These are phyloP conservation scores for Xylaria flabelliformis DNA, from an alignment of 495 filamentous ascomycete species.

Conservation along the genomic window DNA sequence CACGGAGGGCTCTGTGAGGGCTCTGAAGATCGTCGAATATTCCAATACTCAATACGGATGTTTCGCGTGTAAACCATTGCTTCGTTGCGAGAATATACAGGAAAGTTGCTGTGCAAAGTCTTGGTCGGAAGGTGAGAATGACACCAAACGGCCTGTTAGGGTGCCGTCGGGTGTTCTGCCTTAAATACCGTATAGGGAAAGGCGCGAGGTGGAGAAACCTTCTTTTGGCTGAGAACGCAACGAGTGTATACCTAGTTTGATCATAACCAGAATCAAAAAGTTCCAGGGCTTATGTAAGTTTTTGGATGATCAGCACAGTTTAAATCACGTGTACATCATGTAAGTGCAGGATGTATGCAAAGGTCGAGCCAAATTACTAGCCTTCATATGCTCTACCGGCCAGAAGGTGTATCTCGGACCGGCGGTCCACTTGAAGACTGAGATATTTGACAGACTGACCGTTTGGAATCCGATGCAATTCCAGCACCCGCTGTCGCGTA, in stretches of 20 bases:
- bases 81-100: constrained; percentile 5
- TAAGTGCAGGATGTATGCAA: constrained; percentile 6
- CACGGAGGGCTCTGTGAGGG: constrained; percentile 2
- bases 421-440: too few species aligned
- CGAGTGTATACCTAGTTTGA: too few species aligned
- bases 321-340: constrained; percentile 7
- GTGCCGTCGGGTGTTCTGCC: constrained; percentile 2
- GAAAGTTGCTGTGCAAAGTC: constrained; percentile 11
- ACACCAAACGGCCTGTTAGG: neutral
- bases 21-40: neutral
- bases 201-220: too few species aligned
- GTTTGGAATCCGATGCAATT: too few species aligned
- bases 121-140: constrained; percentile 6
- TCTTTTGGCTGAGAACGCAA: too few species aligned
- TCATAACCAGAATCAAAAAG: neutral
- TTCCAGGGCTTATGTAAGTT: neutral
- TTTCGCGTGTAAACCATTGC: neutral
- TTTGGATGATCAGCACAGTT: neutral
- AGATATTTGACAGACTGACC: too few species aligned
- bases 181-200: too few species aligned
- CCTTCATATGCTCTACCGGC: too few species aligned
- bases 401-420: too few species aligned
- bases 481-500: too few species aligned
- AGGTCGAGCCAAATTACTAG: neutral
- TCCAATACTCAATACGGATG: neutral